These are phyloP conservation scores for Teratosphaeria viscida DNA, from an alignment of 2,329 filamentous ascomycete genomes.

Conservation along the genomic window DNA sequence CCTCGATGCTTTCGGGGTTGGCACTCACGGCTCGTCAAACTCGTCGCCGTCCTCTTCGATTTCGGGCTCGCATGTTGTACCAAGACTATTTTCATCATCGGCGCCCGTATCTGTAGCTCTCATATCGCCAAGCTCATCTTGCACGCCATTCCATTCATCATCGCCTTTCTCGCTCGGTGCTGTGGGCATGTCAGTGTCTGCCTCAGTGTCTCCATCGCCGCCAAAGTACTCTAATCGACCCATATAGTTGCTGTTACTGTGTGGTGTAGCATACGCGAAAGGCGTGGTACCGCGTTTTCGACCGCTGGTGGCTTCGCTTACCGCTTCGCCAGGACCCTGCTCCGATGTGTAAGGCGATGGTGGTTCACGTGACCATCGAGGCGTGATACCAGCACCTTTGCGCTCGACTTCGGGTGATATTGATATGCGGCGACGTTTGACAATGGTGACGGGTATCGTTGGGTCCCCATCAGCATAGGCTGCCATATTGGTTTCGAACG, in stretches of 20 bases:
- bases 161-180: constrained; percentile 11
- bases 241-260: constrained; percentile 38
- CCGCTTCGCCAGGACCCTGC: constrained; percentile 5
- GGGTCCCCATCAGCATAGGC: constrained; percentile 12
- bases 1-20: background rate
- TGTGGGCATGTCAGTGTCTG: constrained; percentile 15
- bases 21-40: background rate
- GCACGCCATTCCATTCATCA: constrained; percentile 27
- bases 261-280: constrained; percentile 65
- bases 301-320: constrained; percentile 29
- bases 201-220: constrained; percentile 24
- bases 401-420: constrained; percentile 41
- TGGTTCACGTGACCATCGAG: constrained; percentile 35
- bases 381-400: constrained; percentile 29
- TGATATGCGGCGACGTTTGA: constrained; percentile 42
- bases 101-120: background rate
- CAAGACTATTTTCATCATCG: background rate
- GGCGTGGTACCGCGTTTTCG: constrained; percentile 40
- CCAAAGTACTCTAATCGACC: constrained; percentile 24
- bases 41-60: background rate
- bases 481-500: constrained; percentile 15
- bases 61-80: background rate
- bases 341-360: constrained; percentile 31
- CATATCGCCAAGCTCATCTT: constrained; percentile 17
- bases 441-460: constrained; percentile 10